Base-by-base conservation (phyloP, 148 eudicot genomes). In the Spergularia marina region DNA sequence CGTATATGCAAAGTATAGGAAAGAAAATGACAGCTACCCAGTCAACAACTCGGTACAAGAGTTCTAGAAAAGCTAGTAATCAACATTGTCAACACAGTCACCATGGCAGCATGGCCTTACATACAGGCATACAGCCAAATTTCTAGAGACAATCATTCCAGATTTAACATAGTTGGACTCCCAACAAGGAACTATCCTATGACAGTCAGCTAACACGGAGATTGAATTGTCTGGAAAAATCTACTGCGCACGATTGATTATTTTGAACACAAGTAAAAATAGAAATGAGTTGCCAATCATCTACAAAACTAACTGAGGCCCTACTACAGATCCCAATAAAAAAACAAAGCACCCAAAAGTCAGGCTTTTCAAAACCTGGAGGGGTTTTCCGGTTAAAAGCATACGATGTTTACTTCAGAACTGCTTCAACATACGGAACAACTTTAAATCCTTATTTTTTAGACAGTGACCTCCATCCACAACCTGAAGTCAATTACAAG, bases 401-500 rank as follows among this genome's bases (percentile, higher is more conserved):
- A 86, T 90, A 61, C 98, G 97, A 74, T 92, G 99, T 81, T 82
- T 87, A 74, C 82, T 90, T 41, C 80, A 83, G 80, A 83, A 92
- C 72, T 95, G 99, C 83, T 75, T 92, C 89, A 95, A 77, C 65
- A 84, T 79, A 80, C 86, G 84, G 77, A 92, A 92, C 78, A 95
- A 78, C 77, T 95, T 95, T 53, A 98, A 95, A 82, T 95, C 99
- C 86, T 95, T 95, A 77, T 95, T 95, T 81, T 95, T 95, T 36
- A 95, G 97, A 69, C 98, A 96, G 67, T 95, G 99, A 80, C 97
- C 99, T 87, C 92, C 99, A 82, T 95, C 99, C 75, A 95, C 99
- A 78, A 95, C 85, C 99, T 95, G 74, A 71, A 85, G 15, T 23
- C 57, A 71, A 80, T 70, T 54, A 84, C 68, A 58, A 60, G 53